Evolutionary conservation across 2,329 filamentous ascomycete species (phyloP), one percentile per base, ranked within the genome.

Genomic region (Fusarium oligoseptatum): DNA sequence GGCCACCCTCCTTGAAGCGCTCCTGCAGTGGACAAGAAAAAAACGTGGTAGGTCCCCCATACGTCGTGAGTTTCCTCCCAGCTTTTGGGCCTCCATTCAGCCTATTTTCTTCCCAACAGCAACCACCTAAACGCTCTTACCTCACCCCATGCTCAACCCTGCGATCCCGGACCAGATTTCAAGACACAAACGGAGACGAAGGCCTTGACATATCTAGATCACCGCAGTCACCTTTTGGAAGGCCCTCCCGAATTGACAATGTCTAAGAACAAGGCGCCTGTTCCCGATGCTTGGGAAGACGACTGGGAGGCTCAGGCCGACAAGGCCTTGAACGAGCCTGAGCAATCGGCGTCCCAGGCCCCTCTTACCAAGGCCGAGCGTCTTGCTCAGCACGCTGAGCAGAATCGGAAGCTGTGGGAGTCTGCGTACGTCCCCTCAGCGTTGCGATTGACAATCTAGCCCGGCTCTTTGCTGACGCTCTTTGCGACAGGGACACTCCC

Each of bases 271-370:
- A 68, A 76, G 17, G 83, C 83, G 20, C 83, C 82, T 24, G 82
- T 92, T 68, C 92, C 93, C 41, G 91, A 95, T 82, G 95, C 95
- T 22, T 98, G 96, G 96, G 95, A 96, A 37, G 89, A 97, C 78
- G 94, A 98, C 80, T 98, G 95, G 95, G 94, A 96, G 81, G 84
- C 86, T 7, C 89, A 93, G 80, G 94, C 93, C 67, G 95, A 97
- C 82, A 88, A 81, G 67, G 77, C 82, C 32, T 81, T 82, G 48
- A 81, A 82, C 63, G 76, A 82, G n/a, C 78, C 82, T 36, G 74
- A 81, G 56, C 76, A 81, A 65, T 77, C 79, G 39, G 78, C 78
- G 60, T 80, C 82, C 20, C 83, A 84, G 76, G 81, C 81, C 55
- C 83, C 83, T 50, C 82, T 95, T 69, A 92, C 90, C 74, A 95